phyloP scores from a whole-genome alignment of 179 eudicot species.

The Dionaea muscipula region DNA sequence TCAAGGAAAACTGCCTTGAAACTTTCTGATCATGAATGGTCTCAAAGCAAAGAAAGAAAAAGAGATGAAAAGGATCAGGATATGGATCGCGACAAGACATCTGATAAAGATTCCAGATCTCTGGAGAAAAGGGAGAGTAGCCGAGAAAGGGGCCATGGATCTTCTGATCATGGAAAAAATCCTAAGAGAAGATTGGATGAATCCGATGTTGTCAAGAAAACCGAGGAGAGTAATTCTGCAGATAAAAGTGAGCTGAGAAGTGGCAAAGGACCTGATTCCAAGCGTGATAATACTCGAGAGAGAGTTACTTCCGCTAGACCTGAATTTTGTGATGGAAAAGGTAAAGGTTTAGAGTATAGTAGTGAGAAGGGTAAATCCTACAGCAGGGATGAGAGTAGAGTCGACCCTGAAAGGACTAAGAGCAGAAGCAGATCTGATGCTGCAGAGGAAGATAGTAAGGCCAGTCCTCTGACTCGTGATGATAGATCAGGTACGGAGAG shows the following conservation, averaged over 20 bases:
- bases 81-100: constrained; percentile 32
- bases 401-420: constrained; percentile 42
- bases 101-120: constrained; percentile 36
- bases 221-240: constrained; percentile 21
- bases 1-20: constrained; percentile 34
- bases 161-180: constrained; percentile 35
- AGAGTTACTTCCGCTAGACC: constrained; percentile 22
- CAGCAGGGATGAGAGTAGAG: constrained; percentile 42
- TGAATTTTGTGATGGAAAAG: constrained; percentile 25
- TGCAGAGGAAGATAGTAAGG: constrained; percentile 35
- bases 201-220: constrained; percentile 19
- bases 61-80: constrained; percentile 38
- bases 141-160: constrained; percentile 39
- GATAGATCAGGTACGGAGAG: constrained; percentile 37
- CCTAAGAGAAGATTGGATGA: constrained; percentile 55
- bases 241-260: constrained; percentile 26
- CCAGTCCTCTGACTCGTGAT: constrained; percentile 24
- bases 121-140: constrained; percentile 34
- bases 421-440: constrained; percentile 44
- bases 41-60: constrained; percentile 36
- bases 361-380: constrained; percentile 37
- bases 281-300: constrained; percentile 32
- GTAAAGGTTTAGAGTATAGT: constrained; percentile 26
- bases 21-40: constrained; percentile 34
- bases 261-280: constrained; percentile 28